phyloP scores from a whole-genome alignment of 805 yeast species.

The Wickerhamomyces chambardii region DNA sequence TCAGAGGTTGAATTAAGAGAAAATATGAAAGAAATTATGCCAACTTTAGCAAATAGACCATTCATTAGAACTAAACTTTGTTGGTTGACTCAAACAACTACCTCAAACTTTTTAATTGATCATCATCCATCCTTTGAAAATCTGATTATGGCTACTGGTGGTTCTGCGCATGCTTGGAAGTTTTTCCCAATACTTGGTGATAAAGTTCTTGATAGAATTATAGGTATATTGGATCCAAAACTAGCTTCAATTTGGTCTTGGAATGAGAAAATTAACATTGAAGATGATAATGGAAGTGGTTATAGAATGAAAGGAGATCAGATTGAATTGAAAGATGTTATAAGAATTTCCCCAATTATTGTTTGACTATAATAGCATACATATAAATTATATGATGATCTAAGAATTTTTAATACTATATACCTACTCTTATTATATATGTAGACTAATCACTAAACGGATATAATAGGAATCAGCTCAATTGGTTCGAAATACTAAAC shows the following conservation, averaged over 20 bases:
- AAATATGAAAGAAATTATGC: conserved; percentile 20
- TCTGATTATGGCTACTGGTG: conserved; percentile 23
- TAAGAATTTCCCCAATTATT: neutral
- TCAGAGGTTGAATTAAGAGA: conserved; percentile 8
- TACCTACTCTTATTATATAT: no score
- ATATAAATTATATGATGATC: no score
- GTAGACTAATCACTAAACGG: no score
- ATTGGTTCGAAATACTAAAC: no score
- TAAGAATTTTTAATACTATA: no score
- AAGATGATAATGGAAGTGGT: neutral
- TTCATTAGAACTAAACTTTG: conserved; percentile 26
- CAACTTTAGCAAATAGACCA: conserved; percentile 5
- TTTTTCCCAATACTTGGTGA: conserved; percentile 22
- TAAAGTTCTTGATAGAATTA: conserved; percentile 8
- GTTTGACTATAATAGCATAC: no score
- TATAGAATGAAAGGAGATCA: neutral
- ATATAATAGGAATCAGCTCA: no score
- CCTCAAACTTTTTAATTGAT: conserved; percentile 20
- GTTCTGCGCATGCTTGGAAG: conserved; percentile 23
- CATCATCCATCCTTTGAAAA: conserved; percentile 17
- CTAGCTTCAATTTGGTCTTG: conserved; percentile 6
- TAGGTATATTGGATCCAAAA: conserved; percentile 3
- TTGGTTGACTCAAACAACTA: conserved; percentile 24
- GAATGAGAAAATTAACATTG: conserved; percentile 4
- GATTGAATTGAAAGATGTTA: neutral